Conservation (phyloP, 2,329 filamentous ascomycete species). For the Penicillium sp. region DNA sequence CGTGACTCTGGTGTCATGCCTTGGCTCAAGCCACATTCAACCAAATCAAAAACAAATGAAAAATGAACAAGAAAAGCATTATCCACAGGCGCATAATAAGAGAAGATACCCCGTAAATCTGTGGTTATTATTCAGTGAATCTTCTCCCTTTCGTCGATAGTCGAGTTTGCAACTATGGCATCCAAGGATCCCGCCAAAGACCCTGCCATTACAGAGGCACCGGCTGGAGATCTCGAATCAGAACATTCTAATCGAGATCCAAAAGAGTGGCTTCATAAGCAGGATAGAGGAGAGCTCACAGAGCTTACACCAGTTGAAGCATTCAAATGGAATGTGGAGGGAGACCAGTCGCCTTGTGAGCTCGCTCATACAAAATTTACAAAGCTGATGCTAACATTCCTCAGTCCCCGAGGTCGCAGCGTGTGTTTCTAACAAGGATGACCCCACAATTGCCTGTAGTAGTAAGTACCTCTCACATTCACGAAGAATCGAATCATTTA, state of each 20-base stretch:
- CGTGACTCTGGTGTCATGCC: not conserved
- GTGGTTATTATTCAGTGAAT: not conserved
- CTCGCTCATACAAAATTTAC: not conserved
- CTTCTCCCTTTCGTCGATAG: not conserved
- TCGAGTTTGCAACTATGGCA: not conserved
- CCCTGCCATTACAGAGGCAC: not conserved
- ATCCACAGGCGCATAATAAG: not conserved
- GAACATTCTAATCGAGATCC: constrained; percentile 5
- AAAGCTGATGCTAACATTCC: not conserved
- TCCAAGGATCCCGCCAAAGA: not conserved
- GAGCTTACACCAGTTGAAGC: constrained; percentile 39
- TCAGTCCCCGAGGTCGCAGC: constrained; percentile 41
- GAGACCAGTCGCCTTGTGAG: constrained; percentile 41
- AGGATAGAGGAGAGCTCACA: constrained; percentile 21
- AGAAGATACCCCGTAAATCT: not conserved
- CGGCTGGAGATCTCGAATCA: constrained; percentile 9
- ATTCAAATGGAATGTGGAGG: constrained; percentile 41
- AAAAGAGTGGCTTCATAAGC: constrained; percentile 7
- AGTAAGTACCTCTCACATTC: constrained; percentile 19
- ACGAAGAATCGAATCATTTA: not conserved
- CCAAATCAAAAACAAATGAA: not conserved
- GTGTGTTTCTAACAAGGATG: constrained; percentile 39
- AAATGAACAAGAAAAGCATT: not conserved
- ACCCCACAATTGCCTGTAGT: constrained; percentile 33
- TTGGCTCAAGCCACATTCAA: not conserved